These are phyloP conservation scores for Trypanosoma lewisi DNA, from an alignment of 208 protist species.

Conservation along the genomic window DNA sequence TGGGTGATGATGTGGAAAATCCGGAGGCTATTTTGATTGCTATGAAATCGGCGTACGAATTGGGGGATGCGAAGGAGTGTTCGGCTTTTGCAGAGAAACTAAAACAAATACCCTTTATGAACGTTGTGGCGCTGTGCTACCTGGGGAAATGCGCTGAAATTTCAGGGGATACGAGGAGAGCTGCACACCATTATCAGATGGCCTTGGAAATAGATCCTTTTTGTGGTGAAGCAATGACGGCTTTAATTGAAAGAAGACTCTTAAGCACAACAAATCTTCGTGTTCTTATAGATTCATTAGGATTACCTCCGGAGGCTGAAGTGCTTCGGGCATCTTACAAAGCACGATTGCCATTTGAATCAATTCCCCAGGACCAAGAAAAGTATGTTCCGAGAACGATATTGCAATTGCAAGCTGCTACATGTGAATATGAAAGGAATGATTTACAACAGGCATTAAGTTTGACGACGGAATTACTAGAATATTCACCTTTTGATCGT, in stretches of 20 bases:
- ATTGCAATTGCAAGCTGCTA: constrained; percentile 42
- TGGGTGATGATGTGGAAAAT: constrained; percentile 28
- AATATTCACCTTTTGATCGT: constrained; percentile 57
- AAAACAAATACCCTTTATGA: constrained; percentile 21
- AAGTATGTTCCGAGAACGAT: constrained; percentile 44
- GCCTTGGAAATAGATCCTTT: constrained; percentile 71
- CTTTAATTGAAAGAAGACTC: constrained; percentile 66
- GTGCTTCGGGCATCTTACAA: constrained; percentile 35
- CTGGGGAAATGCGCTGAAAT: constrained; percentile 75
- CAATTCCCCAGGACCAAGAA: constrained; percentile 12
- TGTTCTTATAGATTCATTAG: constrained; percentile 54
- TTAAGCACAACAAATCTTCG: constrained; percentile 39
- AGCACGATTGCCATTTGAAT: constrained; percentile 17
- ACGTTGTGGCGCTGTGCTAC: constrained; percentile 66
- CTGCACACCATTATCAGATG: constrained; percentile 56
- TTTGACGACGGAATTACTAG: constrained; percentile 57
- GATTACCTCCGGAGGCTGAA: constrained; percentile 46
- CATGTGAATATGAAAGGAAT: constrained; percentile 61
- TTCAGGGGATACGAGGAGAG: constrained; percentile 48
- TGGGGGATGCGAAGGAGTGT: constrained; percentile 61
- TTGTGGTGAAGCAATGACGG: constrained; percentile 65
- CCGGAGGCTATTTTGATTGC: constrained; percentile 35
- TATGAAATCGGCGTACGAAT: constrained; percentile 74
- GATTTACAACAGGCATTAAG: constrained; percentile 66
- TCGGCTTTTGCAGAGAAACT: constrained; percentile 34